Percentiles rank a stretch among this genome's conserved stretches.
phyloP scores from a whole-genome alignment of 371 early-diverging fungal species.

The Nosema granulosis region DNA sequence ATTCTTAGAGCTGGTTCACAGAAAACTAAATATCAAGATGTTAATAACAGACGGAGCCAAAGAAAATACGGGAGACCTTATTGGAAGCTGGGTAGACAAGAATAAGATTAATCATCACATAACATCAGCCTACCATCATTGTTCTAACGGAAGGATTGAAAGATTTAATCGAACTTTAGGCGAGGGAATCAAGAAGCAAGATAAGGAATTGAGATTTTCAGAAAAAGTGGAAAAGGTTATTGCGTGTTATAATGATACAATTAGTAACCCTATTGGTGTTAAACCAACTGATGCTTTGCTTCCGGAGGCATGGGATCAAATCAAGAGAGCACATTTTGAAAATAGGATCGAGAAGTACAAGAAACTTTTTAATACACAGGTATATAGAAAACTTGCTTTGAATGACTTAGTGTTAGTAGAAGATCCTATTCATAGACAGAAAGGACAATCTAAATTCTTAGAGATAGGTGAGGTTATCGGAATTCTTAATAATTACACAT shows the following conservation, averaged over 20 bases:
- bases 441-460: background rate
- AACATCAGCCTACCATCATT: conserved; percentile 3
- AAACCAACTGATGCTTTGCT: background rate
- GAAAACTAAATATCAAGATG: background rate
- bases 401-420: background rate
- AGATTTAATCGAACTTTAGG: background rate
- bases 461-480: background rate
- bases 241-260: background rate
- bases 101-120: background rate
- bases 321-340: background rate
- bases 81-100: background rate
- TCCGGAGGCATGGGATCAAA: background rate
- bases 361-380: background rate
- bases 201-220: background rate
- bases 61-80: background rate
- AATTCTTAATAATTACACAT: background rate
- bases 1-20: background rate
- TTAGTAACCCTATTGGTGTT: background rate
- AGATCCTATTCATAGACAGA: background rate
- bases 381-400: background rate
- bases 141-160: conserved; percentile 14
- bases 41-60: background rate
- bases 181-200: background rate
- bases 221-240: background rate
- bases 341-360: background rate